Base-by-base conservation (phyloP, 305 asterid genomes). In the Rubia peregrina region DNA sequence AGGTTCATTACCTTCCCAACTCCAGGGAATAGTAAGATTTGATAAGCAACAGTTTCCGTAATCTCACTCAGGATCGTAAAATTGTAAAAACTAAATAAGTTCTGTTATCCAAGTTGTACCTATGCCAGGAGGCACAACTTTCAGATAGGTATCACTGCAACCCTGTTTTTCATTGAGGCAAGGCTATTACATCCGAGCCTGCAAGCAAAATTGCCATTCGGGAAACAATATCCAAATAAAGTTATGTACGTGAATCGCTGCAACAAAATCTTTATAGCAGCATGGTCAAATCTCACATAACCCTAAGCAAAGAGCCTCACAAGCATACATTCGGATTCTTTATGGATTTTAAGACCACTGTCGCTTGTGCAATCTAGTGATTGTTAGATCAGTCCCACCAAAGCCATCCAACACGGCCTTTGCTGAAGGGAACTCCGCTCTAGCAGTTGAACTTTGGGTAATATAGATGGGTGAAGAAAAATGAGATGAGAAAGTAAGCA, bases 381-480 rank as follows among this genome's bases (percentile, higher is more conserved):
- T 77, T 57, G 90, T 80, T 49, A 94, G 69, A 81, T 89, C 98
- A 6, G 90, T 85, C 51, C 97, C 98, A 33, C 96, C 98, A 75
- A 90, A 94, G 68, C 91, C 97, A 78, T 91, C 97, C 90, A 88
- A 74, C 49, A 84, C 85, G n/a, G 86, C 86, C 62, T 83, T 72
- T 43, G 96, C 93, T 46, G 87, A 83, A 53, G 81, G 87, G 78
- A 88, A 93, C 80, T 91, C 97, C 36, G 95, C 97, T 78, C 97
- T 88, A 42, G 96, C 78, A 38, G 97, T 89, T 10, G 82, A 80
- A 76, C 98, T 90, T 77, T 79, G 24, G 64, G 72, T 68, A n/a
- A 68, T 73, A 64, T 67, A 51, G 74, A 68, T 11, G 61, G 49
- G 7, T 19, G 38, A 67, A 26, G 41, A 65, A 9, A 42, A 41